These are phyloP conservation scores for Bombardia bombarda DNA, from an alignment of 495 filamentous ascomycete genomes.

Conservation along the genomic window DNA sequence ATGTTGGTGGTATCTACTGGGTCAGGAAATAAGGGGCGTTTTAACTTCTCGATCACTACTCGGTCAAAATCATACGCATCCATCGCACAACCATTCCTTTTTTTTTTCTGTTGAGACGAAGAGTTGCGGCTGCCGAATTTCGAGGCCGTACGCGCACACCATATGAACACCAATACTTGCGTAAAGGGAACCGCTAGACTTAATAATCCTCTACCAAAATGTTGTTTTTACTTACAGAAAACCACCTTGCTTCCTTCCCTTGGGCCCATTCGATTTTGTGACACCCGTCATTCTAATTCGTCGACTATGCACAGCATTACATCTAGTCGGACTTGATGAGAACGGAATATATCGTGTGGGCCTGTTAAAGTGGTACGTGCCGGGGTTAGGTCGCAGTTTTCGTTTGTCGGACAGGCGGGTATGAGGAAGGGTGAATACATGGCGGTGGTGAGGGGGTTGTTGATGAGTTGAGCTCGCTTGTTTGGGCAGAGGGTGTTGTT, in stretches of 20 bases:
- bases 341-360: not conserved
- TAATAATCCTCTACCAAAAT: conserved; percentile 24
- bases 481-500: not conserved
- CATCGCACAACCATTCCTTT: conserved; percentile 3
- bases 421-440: not conserved
- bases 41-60: conserved; percentile 1
- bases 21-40: not conserved
- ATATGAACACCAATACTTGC: conserved; percentile 15
- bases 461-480: not conserved
- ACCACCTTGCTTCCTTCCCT: too few relatives aligned
- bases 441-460: too few relatives aligned
- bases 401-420: too few relatives aligned
- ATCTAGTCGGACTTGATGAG: not conserved
- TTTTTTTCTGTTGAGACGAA: conserved; percentile 13
- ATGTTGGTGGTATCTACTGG: conserved; percentile 4
- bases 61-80: not conserved
- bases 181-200: conserved; percentile 25
- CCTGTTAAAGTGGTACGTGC: too few relatives aligned
- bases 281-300: not conserved
- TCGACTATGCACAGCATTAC: not conserved
- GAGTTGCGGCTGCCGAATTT: conserved; percentile 10
- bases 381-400: too few relatives aligned
- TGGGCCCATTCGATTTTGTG: not conserved
- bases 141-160: conserved; percentile 5
- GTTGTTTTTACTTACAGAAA: conserved; percentile 4